Percentiles rank a stretch among this genome's conserved stretches.
Evolutionary conservation across 2,329 filamentous ascomycete genomes (phyloP).

Genomic region (Cryphonectria naterciae): DNA sequence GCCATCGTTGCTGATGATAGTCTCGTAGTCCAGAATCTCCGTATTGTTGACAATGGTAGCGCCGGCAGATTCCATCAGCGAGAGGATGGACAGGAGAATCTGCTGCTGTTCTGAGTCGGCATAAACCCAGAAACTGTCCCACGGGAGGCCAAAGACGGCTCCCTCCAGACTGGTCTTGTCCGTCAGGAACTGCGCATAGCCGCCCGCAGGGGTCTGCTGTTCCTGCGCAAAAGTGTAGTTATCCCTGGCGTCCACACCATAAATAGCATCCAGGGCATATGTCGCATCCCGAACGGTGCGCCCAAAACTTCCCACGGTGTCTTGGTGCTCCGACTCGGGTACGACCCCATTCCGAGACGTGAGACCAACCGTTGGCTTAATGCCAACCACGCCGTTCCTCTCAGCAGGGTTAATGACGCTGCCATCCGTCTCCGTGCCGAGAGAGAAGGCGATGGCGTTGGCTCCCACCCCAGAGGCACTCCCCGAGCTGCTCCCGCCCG

Average conservation of each 20-base stretch:
- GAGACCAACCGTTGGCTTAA: slow-evolving; percentile 67
- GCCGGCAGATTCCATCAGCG: slow-evolving; percentile 61
- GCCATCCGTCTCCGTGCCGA: slow-evolving; percentile 77
- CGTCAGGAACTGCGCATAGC: slow-evolving; percentile 62
- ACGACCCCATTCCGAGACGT: slow-evolving; percentile 68
- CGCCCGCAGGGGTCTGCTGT: slow-evolving; percentile 55
- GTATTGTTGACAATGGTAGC: slow-evolving; percentile 72
- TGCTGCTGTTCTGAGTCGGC: slow-evolving; percentile 59
- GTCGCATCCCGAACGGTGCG: slow-evolving; percentile 71
- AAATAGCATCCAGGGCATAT: slow-evolving; percentile 69
- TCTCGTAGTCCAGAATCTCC: slow-evolving; percentile 66
- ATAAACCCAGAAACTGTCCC: slow-evolving; percentile 71
- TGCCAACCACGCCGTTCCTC: slow-evolving; percentile 61
- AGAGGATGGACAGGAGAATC: slow-evolving; percentile 55
- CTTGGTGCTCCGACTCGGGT: slow-evolving; percentile 69
- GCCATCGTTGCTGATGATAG: slow-evolving; percentile 65
- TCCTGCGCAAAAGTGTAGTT: slow-evolving; percentile 67
- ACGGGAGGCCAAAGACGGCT: slow-evolving; percentile 72
- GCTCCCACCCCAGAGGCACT: slow-evolving; percentile 66
- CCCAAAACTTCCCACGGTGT: slow-evolving; percentile 70
- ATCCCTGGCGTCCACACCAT: slow-evolving; percentile 65
- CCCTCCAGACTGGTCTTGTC: slow-evolving; percentile 58
- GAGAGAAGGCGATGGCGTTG: slow-evolving; percentile 59
- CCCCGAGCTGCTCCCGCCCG: slow-evolving; percentile 71
- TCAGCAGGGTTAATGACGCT: slow-evolving; percentile 66